Conservation (phyloP, 2,329 filamentous ascomycete genomes). For the Anthostomella pinea region DNA sequence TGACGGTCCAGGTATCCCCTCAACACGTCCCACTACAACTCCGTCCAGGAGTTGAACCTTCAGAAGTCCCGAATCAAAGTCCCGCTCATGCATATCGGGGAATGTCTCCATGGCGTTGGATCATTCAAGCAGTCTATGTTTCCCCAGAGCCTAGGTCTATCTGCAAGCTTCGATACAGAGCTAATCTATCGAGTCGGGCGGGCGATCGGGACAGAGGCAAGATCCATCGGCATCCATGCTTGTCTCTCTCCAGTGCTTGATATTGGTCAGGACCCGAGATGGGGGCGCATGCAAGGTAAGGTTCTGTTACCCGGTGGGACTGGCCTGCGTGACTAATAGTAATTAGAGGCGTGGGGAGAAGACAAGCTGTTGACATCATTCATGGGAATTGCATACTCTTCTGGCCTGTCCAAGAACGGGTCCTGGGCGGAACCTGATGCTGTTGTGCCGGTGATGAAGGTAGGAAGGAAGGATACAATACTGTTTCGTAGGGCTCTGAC, state of each 20-base stretch:
- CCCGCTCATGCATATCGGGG: conserved; percentile 41
- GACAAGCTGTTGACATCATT: conserved; percentile 42
- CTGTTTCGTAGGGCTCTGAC: not conserved
- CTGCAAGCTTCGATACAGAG: conserved; percentile 41
- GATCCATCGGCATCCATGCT: conserved; percentile 43
- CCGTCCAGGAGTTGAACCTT: conserved; percentile 36
- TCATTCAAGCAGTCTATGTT: conserved; percentile 46
- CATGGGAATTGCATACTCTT: conserved; percentile 43
- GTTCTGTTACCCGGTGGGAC: not conserved
- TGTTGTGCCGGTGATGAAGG: conserved; percentile 42
- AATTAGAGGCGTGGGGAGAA: conserved; percentile 44
- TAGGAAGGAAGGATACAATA: conserved; percentile 8
- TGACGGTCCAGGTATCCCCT: conserved; percentile 34
- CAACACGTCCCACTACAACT: conserved; percentile 41
- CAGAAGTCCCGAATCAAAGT: conserved; percentile 37
- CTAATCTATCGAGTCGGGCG: conserved; percentile 40
- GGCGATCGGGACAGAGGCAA: conserved; percentile 41
- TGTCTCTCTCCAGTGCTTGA: conserved; percentile 44
- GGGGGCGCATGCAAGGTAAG: conserved; percentile 41
- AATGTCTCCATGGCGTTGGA: conserved; percentile 43
- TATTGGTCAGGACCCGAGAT: conserved; percentile 41
- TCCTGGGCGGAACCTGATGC: conserved; percentile 41
- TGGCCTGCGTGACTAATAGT: conserved; percentile 5
- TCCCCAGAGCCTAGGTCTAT: conserved; percentile 40
- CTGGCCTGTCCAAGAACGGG: conserved; percentile 42